These are phyloP conservation scores for Bothriochloa decipiens DNA, from an alignment of 176 grass and related monocot genomes.

Conservation along the genomic window DNA sequence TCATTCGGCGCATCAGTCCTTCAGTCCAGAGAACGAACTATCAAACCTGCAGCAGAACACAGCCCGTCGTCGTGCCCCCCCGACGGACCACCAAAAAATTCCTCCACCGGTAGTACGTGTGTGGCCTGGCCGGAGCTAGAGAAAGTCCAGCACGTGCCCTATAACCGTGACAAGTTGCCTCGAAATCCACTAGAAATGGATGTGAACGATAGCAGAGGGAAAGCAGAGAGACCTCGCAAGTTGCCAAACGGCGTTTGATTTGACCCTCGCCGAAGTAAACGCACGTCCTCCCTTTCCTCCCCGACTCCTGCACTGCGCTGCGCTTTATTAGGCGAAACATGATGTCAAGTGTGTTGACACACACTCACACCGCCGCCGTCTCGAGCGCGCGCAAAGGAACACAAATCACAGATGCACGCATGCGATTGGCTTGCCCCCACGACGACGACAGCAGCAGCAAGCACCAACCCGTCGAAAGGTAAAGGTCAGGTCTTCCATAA, in stretches of 20 bases:
- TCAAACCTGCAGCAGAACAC: neutral
- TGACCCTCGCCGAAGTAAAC: neutral
- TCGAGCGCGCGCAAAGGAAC: neutral
- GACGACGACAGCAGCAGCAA: neutral
- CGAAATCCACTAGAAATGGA: neutral
- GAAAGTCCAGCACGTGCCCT: neutral
- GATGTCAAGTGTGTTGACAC: neutral
- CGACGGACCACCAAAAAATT: neutral
- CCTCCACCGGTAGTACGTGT: neutral
- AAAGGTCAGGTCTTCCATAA: conserved; percentile 29
- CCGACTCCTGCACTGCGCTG: neutral
- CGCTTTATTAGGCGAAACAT: neutral
- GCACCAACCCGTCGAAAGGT: conserved; percentile 18
- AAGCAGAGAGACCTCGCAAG: neutral
- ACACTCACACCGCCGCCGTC: neutral
- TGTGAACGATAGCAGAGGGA: neutral
- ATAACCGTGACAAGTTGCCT: conserved; percentile 1
- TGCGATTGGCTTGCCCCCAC: neutral
- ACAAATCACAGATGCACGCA: neutral
- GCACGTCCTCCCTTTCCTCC: neutral
- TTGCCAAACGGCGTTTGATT: neutral
- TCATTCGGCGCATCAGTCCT: neutral
- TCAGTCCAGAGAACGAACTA: neutral
- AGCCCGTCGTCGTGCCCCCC: neutral
- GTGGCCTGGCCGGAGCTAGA: neutral